phyloP scores from a whole-genome alignment of 495 filamentous ascomycete genomes.

The Rhypophila decipiens region DNA sequence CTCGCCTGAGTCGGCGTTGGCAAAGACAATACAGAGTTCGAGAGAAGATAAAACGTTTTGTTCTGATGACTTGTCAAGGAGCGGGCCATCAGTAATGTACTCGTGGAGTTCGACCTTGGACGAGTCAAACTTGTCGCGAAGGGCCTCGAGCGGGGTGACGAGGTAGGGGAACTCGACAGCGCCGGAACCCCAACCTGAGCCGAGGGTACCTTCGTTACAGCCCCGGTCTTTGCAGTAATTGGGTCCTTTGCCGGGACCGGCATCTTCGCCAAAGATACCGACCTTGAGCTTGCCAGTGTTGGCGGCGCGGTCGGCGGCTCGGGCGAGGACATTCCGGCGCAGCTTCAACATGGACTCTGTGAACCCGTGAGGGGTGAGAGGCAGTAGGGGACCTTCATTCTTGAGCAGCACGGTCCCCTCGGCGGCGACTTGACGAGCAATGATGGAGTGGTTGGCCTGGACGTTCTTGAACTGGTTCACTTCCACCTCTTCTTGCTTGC shows the following conservation, averaged over 20 bases:
- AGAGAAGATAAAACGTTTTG: conserved; percentile 36
- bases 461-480: conserved; percentile 78
- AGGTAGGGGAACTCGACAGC: conserved; percentile 84
- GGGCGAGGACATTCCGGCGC: conserved; percentile 12
- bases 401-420: conserved; percentile 86
- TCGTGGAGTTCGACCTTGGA: conserved; percentile 54
- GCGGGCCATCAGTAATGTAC: conserved; percentile 50
- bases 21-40: conserved; percentile 65
- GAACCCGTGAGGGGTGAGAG: conserved; percentile 49
- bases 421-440: conserved; percentile 68
- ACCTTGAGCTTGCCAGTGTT: conserved; percentile 47
- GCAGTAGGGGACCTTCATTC: conserved; percentile 62
- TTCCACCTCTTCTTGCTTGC: conserved; percentile 44
- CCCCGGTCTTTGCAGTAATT: conserved; percentile 69
- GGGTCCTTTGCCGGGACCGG: conserved; percentile 59
- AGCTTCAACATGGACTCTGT: conserved; percentile 24
- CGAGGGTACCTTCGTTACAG: conserved; percentile 73
- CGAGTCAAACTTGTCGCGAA: conserved; percentile 54
- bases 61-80: conserved; percentile 17
- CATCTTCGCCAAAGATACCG: conserved; percentile 82
- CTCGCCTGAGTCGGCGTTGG: conserved; percentile 57
- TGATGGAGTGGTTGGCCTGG: conserved; percentile 58
- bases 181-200: conserved; percentile 84
- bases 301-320: conserved; percentile 10
- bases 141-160: conserved; percentile 60